Evolutionary conservation across 2,329 filamentous ascomycete species (phyloP).

Genomic region (Alternaria alternata): DNA sequence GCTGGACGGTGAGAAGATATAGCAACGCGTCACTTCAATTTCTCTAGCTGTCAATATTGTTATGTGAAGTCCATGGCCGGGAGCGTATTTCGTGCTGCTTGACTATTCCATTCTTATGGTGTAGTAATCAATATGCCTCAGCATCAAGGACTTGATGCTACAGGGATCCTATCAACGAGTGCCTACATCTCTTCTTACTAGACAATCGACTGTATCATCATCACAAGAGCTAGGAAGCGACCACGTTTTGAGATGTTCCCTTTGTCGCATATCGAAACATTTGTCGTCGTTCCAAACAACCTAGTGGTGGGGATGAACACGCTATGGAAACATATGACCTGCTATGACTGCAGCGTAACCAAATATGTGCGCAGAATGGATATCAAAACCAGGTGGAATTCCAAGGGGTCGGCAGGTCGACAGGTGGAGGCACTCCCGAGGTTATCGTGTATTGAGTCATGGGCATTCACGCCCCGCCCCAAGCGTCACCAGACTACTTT

Average conservation of each 20-base stretch:
- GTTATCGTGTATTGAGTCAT: background rate
- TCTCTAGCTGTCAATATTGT: background rate
- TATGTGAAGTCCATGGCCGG: background rate
- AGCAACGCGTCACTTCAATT: background rate
- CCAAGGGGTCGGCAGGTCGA: background rate
- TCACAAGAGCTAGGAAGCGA: background rate
- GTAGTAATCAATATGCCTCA: background rate
- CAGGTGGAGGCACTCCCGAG: background rate
- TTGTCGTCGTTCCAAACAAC: background rate
- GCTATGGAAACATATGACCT: background rate
- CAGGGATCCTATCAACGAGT: too few species aligned
- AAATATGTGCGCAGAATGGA: background rate
- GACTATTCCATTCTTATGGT: background rate
- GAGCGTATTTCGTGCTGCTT: background rate
- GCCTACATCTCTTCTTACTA: background rate
- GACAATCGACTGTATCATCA: background rate
- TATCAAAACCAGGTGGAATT: background rate
- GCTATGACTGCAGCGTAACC: background rate
- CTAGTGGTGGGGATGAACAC: background rate
- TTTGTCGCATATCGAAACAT: background rate
- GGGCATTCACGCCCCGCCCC: conserved; percentile 1
- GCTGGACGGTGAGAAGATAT: background rate
- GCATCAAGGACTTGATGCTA: background rate
- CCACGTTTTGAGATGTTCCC: background rate
- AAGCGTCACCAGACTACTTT: background rate